These are phyloP conservation scores for Geosiphon pyriformis DNA, from an alignment of 192 early-diverging fungal species.

Conservation along the genomic window DNA sequence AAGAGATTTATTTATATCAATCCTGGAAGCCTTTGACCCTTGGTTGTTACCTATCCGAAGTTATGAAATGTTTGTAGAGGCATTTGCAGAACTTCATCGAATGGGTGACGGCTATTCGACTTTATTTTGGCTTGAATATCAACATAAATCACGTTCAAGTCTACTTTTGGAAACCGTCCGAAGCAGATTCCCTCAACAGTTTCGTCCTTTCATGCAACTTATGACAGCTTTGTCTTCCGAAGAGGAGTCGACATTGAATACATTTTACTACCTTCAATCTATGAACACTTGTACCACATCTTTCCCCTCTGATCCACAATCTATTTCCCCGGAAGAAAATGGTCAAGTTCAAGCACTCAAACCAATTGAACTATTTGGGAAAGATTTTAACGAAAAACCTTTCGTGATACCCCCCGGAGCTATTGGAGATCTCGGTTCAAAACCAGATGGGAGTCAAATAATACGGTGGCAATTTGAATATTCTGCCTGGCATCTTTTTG, in stretches of 20 bases:
- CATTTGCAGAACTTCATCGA: background rate
- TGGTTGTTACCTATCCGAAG: background rate
- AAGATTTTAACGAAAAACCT: slow-evolving; percentile 21
- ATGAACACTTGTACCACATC: slow-evolving; percentile 27
- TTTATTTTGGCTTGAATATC: background rate
- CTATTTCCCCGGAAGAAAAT: slow-evolving; percentile 14
- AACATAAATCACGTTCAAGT: background rate
- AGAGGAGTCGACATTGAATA: slow-evolving; percentile 23
- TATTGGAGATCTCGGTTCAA: background rate
- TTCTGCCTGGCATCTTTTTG: slow-evolving; percentile 2
- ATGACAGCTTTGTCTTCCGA: slow-evolving; percentile 28
- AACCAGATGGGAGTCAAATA: background rate
- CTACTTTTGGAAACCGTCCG: slow-evolving; percentile 26
- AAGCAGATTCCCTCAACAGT: slow-evolving; percentile 28
- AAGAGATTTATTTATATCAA: background rate
- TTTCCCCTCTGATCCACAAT: slow-evolving; percentile 22
- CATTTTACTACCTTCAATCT: slow-evolving; percentile 24
- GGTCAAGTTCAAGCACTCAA: slow-evolving; percentile 20
- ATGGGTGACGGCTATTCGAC: background rate
- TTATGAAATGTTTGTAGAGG: background rate
- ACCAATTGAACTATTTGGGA: slow-evolving; percentile 15
- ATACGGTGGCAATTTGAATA: background rate
- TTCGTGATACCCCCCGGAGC: slow-evolving; percentile 26
- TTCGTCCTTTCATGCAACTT: slow-evolving; percentile 27
- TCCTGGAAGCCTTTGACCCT: background rate